Base-by-base conservation (phyloP, 169 alveolate species). In the Plasmodium malariae region DNA sequence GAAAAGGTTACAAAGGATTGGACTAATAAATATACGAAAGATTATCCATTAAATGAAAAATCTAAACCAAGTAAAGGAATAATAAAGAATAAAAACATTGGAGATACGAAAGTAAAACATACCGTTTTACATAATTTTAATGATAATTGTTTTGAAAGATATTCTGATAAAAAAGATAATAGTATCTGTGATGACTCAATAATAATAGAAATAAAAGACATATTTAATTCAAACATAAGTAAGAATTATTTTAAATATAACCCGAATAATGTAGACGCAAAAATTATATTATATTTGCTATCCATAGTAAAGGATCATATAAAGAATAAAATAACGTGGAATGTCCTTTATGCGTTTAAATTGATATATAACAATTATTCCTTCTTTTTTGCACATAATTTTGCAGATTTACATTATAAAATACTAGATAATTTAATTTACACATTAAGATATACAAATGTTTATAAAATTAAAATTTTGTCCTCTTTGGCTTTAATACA, bases 301-400 rank as follows among this genome's bases (percentile, higher is more conserved):
- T 86, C 92, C 3, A 59, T 86, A 6, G 60, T 86, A 26, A 68
- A 86, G 14, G 74, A 86, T 19, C 74, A 86, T 72, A 71, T 71
- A 57, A 86, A 86, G 45, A 86, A 86, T 48, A 86, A 86, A 86
- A 86, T 86, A 12, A 86, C 87, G 7, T 86, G 92, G 92, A 86
- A 86, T 69, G 92, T 86, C 5, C 43, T 86, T 5, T 86, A 86
- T 63, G 87, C 92, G 12, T 86, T 86, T 34, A 86, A 86, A 55
- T 63, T 86, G 37, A 86, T 86, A 21, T 86, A 86, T 54, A 68
- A 86, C 49, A 86, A 86, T 86, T 86, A 57, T 63, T 70, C 92
- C 49, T 86, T 86, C 21, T 86, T 86, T 48, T 30, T 86, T 40
- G 67, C 92, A 4, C 57, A 86, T 0, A 68, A 86, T 43, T 86